phyloP scores from a whole-genome alignment of 306 rosid genomes.

The Benincasa hispida region DNA sequence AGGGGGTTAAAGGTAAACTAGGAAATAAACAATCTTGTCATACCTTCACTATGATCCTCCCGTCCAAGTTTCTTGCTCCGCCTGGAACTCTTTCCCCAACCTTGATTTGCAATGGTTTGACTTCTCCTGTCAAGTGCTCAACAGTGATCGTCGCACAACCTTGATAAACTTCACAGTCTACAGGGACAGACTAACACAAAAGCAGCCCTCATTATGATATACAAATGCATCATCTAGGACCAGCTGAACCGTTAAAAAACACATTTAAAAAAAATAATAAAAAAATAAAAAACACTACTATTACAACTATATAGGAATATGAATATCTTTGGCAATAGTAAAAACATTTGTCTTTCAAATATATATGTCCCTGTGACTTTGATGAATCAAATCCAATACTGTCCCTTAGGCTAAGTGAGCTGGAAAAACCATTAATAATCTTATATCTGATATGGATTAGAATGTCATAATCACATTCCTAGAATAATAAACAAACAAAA shows the following conservation, averaged over 20 bases:
- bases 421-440: not conserved
- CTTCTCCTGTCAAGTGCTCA: conserved; percentile 96
- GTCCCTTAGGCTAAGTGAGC: not conserved
- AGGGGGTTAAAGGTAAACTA: not conserved
- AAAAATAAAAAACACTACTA: too few relatives aligned
- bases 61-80: conserved; percentile 97
- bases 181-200: conserved; percentile 99
- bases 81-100: conserved; percentile 92
- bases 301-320: too few relatives aligned
- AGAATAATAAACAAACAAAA: not conserved
- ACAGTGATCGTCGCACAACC: conserved; percentile 87
- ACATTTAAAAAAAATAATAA: not conserved
- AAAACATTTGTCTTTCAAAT: not conserved
- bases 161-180: conserved; percentile 94
- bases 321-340: not conserved
- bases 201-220: conserved; percentile 44
- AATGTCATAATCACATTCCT: not conserved
- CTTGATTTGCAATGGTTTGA: conserved; percentile 74
- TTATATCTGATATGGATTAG: not conserved
- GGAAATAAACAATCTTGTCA: not conserved
- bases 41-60: conserved; percentile 93
- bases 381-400: not conserved
- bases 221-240: conserved; percentile 15
- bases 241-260: not conserved
- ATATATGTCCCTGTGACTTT: not conserved